Evolutionary conservation across 192 early-diverging fungal species (phyloP).

Genomic region (Rhizophagus sp.): DNA sequence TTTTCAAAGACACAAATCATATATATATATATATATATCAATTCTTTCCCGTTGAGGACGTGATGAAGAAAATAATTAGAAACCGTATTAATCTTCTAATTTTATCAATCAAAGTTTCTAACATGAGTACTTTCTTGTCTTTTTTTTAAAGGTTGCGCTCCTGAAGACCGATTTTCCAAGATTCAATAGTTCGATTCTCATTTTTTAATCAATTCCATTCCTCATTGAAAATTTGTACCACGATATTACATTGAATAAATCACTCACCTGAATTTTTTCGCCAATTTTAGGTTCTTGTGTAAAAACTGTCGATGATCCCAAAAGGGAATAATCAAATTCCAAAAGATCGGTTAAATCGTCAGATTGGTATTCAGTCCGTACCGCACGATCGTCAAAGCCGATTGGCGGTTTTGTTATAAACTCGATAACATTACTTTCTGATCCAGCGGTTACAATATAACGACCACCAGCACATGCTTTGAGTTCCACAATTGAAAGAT

Average conservation of each 20-base stretch:
- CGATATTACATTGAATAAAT: not conserved
- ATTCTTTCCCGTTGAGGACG: too few species aligned
- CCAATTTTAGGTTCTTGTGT: slow-evolving; percentile 26
- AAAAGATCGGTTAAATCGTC: not conserved
- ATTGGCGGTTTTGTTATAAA: slow-evolving; percentile 10
- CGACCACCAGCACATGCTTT: slow-evolving; percentile 27
- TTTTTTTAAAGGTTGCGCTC: too few species aligned
- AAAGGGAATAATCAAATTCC: slow-evolving; percentile 17
- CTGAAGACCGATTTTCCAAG: not conserved
- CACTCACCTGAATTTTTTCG: slow-evolving; percentile 26
- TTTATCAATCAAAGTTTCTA: too few species aligned
- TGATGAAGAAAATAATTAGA: too few species aligned
- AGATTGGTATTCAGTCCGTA: not conserved
- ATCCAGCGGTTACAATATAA: slow-evolving; percentile 29
- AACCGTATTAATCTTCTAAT: too few species aligned
- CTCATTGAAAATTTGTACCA: not conserved
- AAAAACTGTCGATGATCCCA: slow-evolving; percentile 22
- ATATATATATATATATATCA: too few species aligned
- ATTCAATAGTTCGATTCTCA: not conserved
- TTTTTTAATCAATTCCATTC: not conserved
- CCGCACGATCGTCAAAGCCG: slow-evolving; percentile 9
- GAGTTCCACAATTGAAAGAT: slow-evolving; percentile 13
- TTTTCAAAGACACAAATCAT: too few species aligned
- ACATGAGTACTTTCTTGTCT: too few species aligned
- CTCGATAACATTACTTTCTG: not conserved